phyloP scores from a whole-genome alignment of 2,329 filamentous ascomycete species.

The Curvularia spicifera region DNA sequence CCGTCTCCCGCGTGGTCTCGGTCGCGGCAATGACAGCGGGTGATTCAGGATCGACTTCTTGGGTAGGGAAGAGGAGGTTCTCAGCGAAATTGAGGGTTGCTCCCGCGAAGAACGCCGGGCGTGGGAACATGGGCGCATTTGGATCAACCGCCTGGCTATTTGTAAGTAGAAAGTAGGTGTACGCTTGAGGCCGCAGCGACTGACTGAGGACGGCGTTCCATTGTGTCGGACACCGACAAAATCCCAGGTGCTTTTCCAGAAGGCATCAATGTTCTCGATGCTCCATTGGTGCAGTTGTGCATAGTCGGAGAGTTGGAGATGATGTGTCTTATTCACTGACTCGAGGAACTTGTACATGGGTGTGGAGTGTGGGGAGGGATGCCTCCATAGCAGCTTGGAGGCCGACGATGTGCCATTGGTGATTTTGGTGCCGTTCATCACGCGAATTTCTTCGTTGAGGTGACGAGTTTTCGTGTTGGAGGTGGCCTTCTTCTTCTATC shows the following conservation, averaged over 20 bases:
- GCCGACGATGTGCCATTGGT: conserved; percentile 33
- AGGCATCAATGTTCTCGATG: conserved; percentile 72
- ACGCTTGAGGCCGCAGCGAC: conserved; percentile 13
- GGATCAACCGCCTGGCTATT: conserved; percentile 69
- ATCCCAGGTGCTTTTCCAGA: conserved; percentile 88
- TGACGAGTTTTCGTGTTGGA: too few species aligned
- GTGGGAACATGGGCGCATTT: conserved; percentile 77
- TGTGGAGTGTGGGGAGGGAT: conserved; percentile 69
- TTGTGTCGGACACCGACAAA: conserved; percentile 79
- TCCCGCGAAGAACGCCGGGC: conserved; percentile 82
- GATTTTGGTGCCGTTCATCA: conserved; percentile 21
- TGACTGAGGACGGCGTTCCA: conserved; percentile 65
- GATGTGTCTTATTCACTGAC: conserved; percentile 71
- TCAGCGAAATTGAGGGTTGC: conserved; percentile 90
- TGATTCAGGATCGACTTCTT: conserved; percentile 63
- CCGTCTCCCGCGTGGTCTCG: conserved; percentile 69
- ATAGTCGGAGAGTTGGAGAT: conserved; percentile 69
- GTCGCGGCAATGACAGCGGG: conserved; percentile 81
- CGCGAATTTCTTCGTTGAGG: neutral
- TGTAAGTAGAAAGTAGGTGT: conserved; percentile 18
- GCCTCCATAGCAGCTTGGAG: conserved; percentile 67
- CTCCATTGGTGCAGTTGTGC: conserved; percentile 85
- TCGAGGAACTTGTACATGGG: conserved; percentile 75
- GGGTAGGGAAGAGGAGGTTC: conserved; percentile 83
- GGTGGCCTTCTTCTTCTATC: neutral